Percentiles rank a stretch among this genome's conserved stretches.
phyloP scores from a whole-genome alignment of 805 yeast genomes.

The Grigorovia yakushimaensis region DNA sequence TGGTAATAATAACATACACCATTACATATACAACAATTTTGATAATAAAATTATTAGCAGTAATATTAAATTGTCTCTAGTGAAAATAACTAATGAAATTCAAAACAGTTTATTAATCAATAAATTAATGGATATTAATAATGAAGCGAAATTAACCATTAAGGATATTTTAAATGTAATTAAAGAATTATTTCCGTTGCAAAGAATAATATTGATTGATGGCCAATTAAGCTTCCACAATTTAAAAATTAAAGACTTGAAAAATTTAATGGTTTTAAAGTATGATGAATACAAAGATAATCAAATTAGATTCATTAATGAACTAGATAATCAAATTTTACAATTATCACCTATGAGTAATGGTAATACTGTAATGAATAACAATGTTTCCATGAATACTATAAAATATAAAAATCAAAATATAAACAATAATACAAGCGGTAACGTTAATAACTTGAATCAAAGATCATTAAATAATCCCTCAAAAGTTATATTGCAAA shows the following conservation, averaged over 20 bases:
- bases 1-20: neutral
- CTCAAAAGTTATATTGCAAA: neutral
- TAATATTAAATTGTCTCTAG: slow-evolving; percentile 23
- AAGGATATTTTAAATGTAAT: slow-evolving; percentile 24
- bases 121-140: slow-evolving; percentile 10
- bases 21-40: neutral
- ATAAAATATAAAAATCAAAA: neutral
- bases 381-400: too few species aligned
- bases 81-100: slow-evolving; percentile 25
- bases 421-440: neutral
- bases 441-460: neutral
- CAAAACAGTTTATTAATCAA: slow-evolving; percentile 23
- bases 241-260: slow-evolving; percentile 16
- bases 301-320: slow-evolving; percentile 10
- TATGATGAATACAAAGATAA: slow-evolving; percentile 10
- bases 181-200: slow-evolving; percentile 21
- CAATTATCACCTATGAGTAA: neutral
- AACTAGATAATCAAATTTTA: slow-evolving; percentile 17
- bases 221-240: slow-evolving; percentile 28
- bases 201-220: slow-evolving; percentile 23
- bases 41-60: slow-evolving; percentile 7
- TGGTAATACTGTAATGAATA: neutral
- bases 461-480: neutral
- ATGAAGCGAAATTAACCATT: slow-evolving; percentile 18
- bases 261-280: slow-evolving; percentile 11